phyloP scores from a whole-genome alignment of 768 basidiomycete genomes.

The Pleurotus tuber-regium region DNA sequence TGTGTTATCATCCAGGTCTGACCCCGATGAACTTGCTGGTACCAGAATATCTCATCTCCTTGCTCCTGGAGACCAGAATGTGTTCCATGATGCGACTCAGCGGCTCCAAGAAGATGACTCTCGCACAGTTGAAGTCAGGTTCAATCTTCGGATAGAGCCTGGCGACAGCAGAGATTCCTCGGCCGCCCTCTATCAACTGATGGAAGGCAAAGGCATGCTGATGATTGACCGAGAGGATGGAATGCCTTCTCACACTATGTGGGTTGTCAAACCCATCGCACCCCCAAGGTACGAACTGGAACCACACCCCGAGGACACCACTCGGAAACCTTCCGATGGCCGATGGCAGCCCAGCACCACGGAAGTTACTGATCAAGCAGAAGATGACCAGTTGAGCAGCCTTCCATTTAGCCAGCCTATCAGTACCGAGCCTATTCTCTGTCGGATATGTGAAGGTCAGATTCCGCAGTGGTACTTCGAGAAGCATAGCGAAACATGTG shows the following conservation, averaged over 20 bases:
- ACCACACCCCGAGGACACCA: slow-evolving; percentile 56
- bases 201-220: slow-evolving; percentile 99
- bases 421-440: slow-evolving; percentile 81
- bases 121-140: slow-evolving; percentile 89
- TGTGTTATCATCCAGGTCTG: slow-evolving; percentile 54
- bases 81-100: slow-evolving; percentile 85
- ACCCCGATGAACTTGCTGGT: slow-evolving; percentile 76
- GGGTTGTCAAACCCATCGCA: slow-evolving; percentile 87
- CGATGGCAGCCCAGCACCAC: neutral
- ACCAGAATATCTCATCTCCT: slow-evolving; percentile 81
- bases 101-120: slow-evolving; percentile 88
- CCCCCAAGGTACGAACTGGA: slow-evolving; percentile 68
- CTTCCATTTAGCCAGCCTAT: slow-evolving; percentile 80
- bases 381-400: slow-evolving; percentile 59
- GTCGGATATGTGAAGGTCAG: slow-evolving; percentile 95
- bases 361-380: slow-evolving; percentile 27
- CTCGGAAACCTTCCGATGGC: slow-evolving; percentile 36
- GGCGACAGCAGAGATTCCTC: slow-evolving; percentile 53
- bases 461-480: slow-evolving; percentile 99
- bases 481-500: slow-evolving; percentile 99
- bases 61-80: slow-evolving; percentile 72
- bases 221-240: slow-evolving; percentile 92
- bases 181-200: slow-evolving; percentile 67
- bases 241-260: slow-evolving; percentile 93
- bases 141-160: slow-evolving; percentile 78